Evolutionary conservation across 495 filamentous ascomycete species (phyloP).

Genomic region (Xylaria curta): DNA sequence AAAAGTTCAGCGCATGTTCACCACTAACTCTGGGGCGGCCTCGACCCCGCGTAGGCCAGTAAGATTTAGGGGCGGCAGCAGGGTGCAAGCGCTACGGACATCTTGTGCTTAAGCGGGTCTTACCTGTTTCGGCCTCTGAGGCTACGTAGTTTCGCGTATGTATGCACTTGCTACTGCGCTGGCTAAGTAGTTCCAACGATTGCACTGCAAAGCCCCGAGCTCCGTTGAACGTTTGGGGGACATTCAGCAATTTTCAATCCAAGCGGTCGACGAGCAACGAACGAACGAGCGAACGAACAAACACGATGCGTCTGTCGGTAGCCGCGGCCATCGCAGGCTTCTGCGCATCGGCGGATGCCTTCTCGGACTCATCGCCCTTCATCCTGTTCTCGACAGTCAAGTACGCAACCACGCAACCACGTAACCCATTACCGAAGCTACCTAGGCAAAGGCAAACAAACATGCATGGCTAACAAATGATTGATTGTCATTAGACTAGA

Average conservation of each 20-base stretch:
- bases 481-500: conserved; percentile 37
- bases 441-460: too few species aligned
- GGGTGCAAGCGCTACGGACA: neutral
- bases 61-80: conserved; percentile 8
- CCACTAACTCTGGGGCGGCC: neutral
- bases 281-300: neutral
- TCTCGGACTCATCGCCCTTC: conserved; percentile 86
- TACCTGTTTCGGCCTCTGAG: neutral
- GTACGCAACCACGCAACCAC: conserved; percentile 56
- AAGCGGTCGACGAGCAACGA: neutral
- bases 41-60: conserved; percentile 6
- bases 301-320: conserved; percentile 66
- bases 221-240: neutral
- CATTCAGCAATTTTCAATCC: neutral
- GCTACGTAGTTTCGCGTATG: neutral
- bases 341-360: conserved; percentile 67
- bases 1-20: conserved; percentile 3
- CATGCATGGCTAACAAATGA: conserved; percentile 27
- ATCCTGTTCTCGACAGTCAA: conserved; percentile 79
- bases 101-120: conserved; percentile 1
- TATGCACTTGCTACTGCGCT: too few species aligned
- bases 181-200: neutral
- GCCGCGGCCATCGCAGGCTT: conserved; percentile 67
- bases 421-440: neutral
- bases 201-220: neutral